phyloP scores from a whole-genome alignment of 2,329 filamentous ascomycete genomes.

The Fusarium hostae region DNA sequence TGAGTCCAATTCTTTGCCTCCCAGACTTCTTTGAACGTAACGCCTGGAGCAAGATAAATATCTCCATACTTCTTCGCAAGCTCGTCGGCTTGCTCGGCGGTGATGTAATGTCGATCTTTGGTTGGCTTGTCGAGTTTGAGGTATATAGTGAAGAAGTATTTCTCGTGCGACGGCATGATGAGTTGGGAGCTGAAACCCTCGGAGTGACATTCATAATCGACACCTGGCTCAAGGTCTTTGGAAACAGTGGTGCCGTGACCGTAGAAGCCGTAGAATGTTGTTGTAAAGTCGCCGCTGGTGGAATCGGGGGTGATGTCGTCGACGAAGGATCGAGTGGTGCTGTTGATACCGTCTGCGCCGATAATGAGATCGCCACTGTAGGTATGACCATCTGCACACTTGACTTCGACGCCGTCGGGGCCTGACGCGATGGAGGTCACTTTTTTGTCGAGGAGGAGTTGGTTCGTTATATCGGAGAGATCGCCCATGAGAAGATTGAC shows the following conservation, averaged over 20 bases:
- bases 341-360: slow-evolving; percentile 36
- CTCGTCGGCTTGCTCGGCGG: neutral
- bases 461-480: slow-evolving; percentile 5
- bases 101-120: neutral
- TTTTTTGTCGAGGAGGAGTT: slow-evolving; percentile 21
- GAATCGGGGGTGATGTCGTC: neutral
- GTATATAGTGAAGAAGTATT: slow-evolving; percentile 24
- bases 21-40: slow-evolving; percentile 20
- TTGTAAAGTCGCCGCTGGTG: neutral
- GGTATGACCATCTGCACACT: slow-evolving; percentile 21
- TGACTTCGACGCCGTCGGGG: slow-evolving; percentile 6
- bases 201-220: slow-evolving; percentile 21
- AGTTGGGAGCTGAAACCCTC: slow-evolving; percentile 17
- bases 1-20: slow-evolving; percentile 15
- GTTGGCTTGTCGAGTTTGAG: slow-evolving; percentile 14
- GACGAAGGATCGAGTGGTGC: slow-evolving; percentile 11
- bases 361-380: slow-evolving; percentile 28
- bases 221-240: neutral
- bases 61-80: slow-evolving; percentile 8
- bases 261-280: slow-evolving; percentile 27
- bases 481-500: slow-evolving; percentile 23
- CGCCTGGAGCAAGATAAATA: neutral
- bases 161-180: slow-evolving; percentile 19
- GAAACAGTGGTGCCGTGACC: slow-evolving; percentile 7
- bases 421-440: slow-evolving; percentile 4